These are phyloP conservation scores for Debaryomyces psychrophilus DNA, from an alignment of 1,139 yeast species.

Conservation along the genomic window DNA sequence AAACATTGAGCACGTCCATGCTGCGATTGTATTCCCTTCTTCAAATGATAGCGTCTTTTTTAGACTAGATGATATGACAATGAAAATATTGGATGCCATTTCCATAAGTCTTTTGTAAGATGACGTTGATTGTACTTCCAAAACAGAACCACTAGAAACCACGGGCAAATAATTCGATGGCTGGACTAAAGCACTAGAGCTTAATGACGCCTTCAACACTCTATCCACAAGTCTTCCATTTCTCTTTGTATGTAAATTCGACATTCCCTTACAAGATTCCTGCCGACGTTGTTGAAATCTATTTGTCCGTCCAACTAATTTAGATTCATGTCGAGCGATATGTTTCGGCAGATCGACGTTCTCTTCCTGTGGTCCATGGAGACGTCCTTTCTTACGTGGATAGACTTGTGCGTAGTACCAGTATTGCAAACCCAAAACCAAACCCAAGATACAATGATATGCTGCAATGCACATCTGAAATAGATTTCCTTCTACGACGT, in stretches of 20 bases:
- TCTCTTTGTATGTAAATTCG: not conserved
- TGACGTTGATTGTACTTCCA: not conserved
- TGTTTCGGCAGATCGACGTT: slow-evolving; percentile 6
- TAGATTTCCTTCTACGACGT: slow-evolving; percentile 70
- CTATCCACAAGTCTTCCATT: not conserved
- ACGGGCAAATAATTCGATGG: not conserved
- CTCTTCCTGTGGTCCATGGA: not conserved
- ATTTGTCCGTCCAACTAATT: slow-evolving; percentile 12
- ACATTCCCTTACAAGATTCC: no score
- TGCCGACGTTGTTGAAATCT: slow-evolving; percentile 13
- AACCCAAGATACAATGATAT: slow-evolving; percentile 74
- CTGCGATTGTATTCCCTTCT: slow-evolving; percentile 42
- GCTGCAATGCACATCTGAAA: slow-evolving; percentile 73
- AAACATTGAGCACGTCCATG: slow-evolving; percentile 76
- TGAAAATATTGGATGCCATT: not conserved
- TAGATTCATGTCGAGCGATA: not conserved
- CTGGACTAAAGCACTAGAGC: not conserved
- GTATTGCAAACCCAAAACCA: slow-evolving; percentile 65
- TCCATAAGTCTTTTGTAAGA: not conserved
- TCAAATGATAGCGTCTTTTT: slow-evolving; percentile 37
- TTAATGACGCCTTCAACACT: not conserved
- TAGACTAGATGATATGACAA: not conserved
- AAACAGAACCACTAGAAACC: not conserved
- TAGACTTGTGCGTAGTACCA: slow-evolving; percentile 28
- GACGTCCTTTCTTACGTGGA: slow-evolving; percentile 14